Evolutionary conservation across 805 yeast genomes (phyloP).

Genomic region (Wickerhamiella lipophila): DNA sequence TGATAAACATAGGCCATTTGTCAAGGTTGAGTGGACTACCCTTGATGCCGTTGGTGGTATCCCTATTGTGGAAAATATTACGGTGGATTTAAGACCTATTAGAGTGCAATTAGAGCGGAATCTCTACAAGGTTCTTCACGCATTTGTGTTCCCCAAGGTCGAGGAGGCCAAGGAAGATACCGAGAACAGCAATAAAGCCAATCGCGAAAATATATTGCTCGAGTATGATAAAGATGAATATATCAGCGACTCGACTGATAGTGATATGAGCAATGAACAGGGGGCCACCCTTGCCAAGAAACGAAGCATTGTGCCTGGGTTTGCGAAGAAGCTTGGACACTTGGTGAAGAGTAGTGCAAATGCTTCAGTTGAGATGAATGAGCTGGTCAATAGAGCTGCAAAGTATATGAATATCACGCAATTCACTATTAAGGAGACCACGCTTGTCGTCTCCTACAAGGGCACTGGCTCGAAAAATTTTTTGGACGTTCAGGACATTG

Average conservation of each 20-base stretch:
- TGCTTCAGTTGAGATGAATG: constrained; percentile 32
- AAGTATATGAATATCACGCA: constrained; percentile 55
- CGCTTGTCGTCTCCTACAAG: constrained; percentile 59
- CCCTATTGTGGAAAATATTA: constrained; percentile 56
- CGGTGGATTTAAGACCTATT: constrained; percentile 50
- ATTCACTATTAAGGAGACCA: constrained; percentile 39
- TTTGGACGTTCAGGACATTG: constrained; percentile 65
- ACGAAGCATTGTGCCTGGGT: neutral
- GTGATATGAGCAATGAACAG: neutral
- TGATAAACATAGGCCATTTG: constrained; percentile 25
- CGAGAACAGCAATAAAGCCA: constrained; percentile 13
- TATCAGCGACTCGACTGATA: constrained; percentile 13
- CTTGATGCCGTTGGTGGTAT: constrained; percentile 84
- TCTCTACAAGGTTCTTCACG: constrained; percentile 49
- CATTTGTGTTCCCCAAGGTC: constrained; percentile 56
- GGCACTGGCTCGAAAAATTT: constrained; percentile 45
- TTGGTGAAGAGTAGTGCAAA: constrained; percentile 4
- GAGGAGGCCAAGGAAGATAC: constrained; percentile 12
- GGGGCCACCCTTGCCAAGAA: neutral
- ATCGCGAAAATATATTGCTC: constrained; percentile 9
- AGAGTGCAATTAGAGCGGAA: constrained; percentile 60
- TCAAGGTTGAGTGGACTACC: constrained; percentile 59
- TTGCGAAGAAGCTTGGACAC: constrained; percentile 5
- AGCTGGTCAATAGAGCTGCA: constrained; percentile 67
- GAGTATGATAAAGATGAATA: constrained; percentile 1